Evolutionary conservation across 306 rosid species (phyloP).

Genomic region (Ormosia emarginata): DNA sequence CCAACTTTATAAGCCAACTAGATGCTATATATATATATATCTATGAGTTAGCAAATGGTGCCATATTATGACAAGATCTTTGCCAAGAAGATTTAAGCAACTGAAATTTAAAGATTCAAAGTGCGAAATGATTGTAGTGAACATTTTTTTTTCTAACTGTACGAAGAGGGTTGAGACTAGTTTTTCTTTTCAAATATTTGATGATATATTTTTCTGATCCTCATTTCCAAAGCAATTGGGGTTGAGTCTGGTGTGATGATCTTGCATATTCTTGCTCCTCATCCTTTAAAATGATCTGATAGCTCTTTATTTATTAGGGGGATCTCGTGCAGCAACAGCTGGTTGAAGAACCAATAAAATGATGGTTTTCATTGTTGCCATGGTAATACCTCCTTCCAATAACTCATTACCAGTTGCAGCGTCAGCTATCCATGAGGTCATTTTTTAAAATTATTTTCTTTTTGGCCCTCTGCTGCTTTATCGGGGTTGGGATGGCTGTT

Average conservation of each 20-base stretch:
- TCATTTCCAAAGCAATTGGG: background rate
- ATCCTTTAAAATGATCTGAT: slow-evolving; percentile 26
- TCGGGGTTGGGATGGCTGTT: slow-evolving; percentile 29
- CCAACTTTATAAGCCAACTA: background rate
- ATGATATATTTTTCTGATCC: background rate
- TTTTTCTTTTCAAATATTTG: background rate
- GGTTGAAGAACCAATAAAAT: slow-evolving; percentile 39
- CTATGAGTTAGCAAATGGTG: slow-evolving; percentile 5
- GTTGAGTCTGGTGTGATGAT: background rate
- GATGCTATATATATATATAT: background rate
- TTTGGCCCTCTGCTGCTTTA: slow-evolving; percentile 40
- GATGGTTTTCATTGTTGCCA: slow-evolving; percentile 14
- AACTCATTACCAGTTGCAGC: slow-evolving; percentile 45
- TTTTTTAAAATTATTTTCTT: slow-evolving; percentile 15
- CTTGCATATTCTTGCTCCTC: slow-evolving; percentile 1
- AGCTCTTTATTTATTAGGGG: slow-evolving; percentile 40
- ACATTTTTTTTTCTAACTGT: background rate
- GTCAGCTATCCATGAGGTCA: slow-evolving; percentile 45
- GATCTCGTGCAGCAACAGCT: slow-evolving; percentile 45
- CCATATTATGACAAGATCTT: slow-evolving; percentile 1
- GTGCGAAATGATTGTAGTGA: background rate
- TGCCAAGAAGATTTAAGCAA: background rate
- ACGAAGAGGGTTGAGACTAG: background rate
- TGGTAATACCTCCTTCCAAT: slow-evolving; percentile 45
- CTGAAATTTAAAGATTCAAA: background rate